These are phyloP conservation scores for Kodamaea plutei DNA, from an alignment of 1,139 yeast genomes.

Conservation along the genomic window DNA sequence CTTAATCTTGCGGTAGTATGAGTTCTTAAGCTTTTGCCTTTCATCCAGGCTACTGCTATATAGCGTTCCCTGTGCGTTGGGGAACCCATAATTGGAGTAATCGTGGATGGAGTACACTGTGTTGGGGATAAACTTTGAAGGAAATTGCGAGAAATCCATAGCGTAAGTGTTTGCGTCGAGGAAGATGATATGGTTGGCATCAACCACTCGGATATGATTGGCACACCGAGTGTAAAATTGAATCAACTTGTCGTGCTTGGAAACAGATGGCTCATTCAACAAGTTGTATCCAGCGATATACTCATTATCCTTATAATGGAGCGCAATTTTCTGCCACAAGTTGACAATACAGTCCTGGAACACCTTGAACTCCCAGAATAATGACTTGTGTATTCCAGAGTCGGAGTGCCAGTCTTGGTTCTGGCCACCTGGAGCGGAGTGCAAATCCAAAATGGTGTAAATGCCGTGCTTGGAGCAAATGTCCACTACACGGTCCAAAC, in stretches of 20 bases:
- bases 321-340: conserved; percentile 40
- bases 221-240: conserved; percentile 32
- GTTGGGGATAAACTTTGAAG: conserved; percentile 29
- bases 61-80: conserved; percentile 24
- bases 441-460: conserved; percentile 43
- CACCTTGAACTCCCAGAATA: conserved; percentile 43
- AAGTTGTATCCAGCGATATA: conserved; percentile 50
- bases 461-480: conserved; percentile 36
- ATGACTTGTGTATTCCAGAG: conserved; percentile 37
- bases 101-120: conserved; percentile 47
- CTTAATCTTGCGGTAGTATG: conserved; percentile 38
- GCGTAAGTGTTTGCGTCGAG: conserved; percentile 47
- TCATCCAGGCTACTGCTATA: conserved; percentile 31
- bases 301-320: conserved; percentile 35
- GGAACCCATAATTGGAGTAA: conserved; percentile 39
- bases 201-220: conserved; percentile 33
- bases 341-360: conserved; percentile 40
- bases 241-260: conserved; percentile 35
- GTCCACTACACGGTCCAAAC: conserved; percentile 36
- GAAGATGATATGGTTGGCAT: conserved; percentile 42
- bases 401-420: conserved; percentile 50
- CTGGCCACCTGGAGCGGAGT: conserved; percentile 47
- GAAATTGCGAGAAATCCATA: conserved; percentile 44
- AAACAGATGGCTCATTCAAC: conserved; percentile 43
- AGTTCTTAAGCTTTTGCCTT: conserved; percentile 25